Evolutionary conservation across 495 filamentous ascomycete genomes (phyloP), one percentile per base, ranked within the genome.

Genomic region (Antarctomyces pellizariae): DNA sequence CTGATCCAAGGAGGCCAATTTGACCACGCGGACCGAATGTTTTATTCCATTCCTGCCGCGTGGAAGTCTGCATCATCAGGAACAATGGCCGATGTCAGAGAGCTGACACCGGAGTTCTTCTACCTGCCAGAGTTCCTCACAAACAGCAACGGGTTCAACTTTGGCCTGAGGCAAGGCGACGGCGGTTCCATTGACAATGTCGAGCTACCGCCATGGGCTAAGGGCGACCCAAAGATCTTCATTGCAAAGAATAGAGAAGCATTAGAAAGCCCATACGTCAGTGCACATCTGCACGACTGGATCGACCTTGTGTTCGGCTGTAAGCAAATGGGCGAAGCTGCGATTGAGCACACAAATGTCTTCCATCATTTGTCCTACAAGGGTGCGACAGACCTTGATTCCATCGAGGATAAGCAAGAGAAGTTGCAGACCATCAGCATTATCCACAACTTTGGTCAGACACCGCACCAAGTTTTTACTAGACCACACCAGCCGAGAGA

Each of bases 401-500:
- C 67, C 24, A 95, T 97, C 39, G 65, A 71, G 21, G 86, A 97
- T 42, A 75, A 75, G 0, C 61, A 77, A 30, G 82, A 92, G 44
- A 60, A 75, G 18, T 49, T 76, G 10, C 75, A 77, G 3, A 83
- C 79, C 0, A 92, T 92, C 36, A 76, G 79, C 13, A 91, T 92
- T 40, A 92, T 97, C 33, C 82, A 97, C 49, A 93, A 93, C 42
- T 97, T 97, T 48, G 86, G 86, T 1, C 86, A 97, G 45, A 97
- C 89, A 7, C 89, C 89, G 2, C 68, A 84, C 46, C 86, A 97
- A 46, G 71, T 93, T 11, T 97, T 93, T 47, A 68, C 67, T 16
- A 67, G 71, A 33, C 56, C 70, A 9, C 86, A 97, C 48, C 65
- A 71, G 5, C 44, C 59, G 18, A 62, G 72, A 20, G 83, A 95